Base-by-base conservation (phyloP, 768 basidiomycete species). In the Cantharellus cinnabarinus region DNA sequence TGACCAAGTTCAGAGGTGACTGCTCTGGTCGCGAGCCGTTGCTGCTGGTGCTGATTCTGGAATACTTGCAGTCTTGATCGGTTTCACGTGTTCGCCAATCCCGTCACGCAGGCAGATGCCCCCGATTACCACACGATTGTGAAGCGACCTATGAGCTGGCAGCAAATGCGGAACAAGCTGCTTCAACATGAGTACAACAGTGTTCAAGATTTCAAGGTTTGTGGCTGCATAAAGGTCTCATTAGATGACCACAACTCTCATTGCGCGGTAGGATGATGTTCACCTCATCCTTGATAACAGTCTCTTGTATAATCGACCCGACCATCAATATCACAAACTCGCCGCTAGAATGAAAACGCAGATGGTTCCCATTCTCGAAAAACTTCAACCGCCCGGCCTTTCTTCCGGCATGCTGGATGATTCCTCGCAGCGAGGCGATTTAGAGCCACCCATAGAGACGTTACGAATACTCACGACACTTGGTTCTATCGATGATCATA, bases 121-220 rank as follows among this genome's bases (percentile, higher is more conserved):
- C 87, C 86, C 1, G 93, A 97, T 66, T 99, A 99, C 68, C 89
- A 85, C 66, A 83, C 89, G 52, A 74, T 95, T 41, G 76, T 99
- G 65, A 76, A 80, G 65, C 72, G 76, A 2, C 95, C 95, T 0
- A 95, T 95, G 89, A 84, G 83, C 61, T 91, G 93, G 81, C 75
- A 74, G 7, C 75, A 74, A 38, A 94, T 99, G 66, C 83, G 88
- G 52, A 70, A 71, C 38, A 94, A 88, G 68, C 72, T 99, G 39
- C 85, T 93, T 57, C 74, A 75, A 41, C 83, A 88, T 61, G 79
- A 84, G 66, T 98, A 97, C 69, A 81, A 82, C 74, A 80, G 87
- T 66, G 68, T 85, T 0, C 74, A 80, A 40, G 69, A 76, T 3
- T 93, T 97, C 72, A 79, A 81, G 69, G 88, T 81, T 63, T 14